Conservation (phyloP, 768 basidiomycete genomes). For the Melanogaster broomeanus region DNA sequence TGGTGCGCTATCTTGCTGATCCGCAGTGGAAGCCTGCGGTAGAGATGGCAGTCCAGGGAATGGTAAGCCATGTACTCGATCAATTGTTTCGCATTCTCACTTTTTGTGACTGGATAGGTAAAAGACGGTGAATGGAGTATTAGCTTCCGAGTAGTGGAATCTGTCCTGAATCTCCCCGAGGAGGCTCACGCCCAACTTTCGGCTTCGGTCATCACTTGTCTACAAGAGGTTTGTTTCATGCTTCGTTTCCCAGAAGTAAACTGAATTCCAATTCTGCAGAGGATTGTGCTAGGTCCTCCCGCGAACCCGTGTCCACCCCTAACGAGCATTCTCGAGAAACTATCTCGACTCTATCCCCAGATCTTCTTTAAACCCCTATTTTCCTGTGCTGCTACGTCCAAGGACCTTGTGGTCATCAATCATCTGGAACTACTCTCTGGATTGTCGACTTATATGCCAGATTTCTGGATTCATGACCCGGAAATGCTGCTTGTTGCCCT, state of each 20-base stretch:
- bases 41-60: constrained; percentile 39
- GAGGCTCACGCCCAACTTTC: constrained; percentile 46
- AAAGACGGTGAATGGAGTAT: constrained; percentile 43
- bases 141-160: constrained; percentile 41
- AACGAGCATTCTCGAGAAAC: constrained; percentile 48
- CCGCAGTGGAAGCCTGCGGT: constrained; percentile 44
- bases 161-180: constrained; percentile 49
- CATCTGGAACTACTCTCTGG: constrained; percentile 57
- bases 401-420: constrained; percentile 58
- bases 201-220: constrained; percentile 41
- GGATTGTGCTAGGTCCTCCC: constrained; percentile 55
- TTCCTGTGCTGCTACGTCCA: constrained; percentile 63
- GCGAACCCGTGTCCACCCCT: constrained; percentile 47
- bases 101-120: constrained; percentile 30
- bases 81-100: background rate
- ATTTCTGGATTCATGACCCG: constrained; percentile 67
- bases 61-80: constrained; percentile 37
- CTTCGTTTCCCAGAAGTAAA: background rate
- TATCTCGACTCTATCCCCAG: constrained; percentile 57
- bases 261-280: constrained; percentile 39
- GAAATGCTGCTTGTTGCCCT: constrained; percentile 77
- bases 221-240: constrained; percentile 48
- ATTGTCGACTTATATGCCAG: constrained; percentile 54
- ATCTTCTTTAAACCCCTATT: constrained; percentile 76
- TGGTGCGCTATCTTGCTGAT: constrained; percentile 1